phyloP scores from a whole-genome alignment of 2,329 filamentous ascomycete species.

The Cladosporium sp. region DNA sequence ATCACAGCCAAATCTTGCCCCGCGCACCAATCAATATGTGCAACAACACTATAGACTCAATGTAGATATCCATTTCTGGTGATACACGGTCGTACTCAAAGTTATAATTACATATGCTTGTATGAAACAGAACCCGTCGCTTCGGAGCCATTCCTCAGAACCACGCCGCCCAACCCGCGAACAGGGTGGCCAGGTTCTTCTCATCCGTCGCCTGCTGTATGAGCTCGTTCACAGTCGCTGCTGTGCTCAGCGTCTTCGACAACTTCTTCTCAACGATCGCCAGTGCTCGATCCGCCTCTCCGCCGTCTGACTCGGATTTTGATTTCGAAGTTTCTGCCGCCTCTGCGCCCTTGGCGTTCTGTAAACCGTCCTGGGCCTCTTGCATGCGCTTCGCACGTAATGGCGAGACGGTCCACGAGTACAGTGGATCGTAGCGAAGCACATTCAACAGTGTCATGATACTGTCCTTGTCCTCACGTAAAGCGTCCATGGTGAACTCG shows the following conservation, averaged over 20 bases:
- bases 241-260: constrained; percentile 86
- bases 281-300: constrained; percentile 85
- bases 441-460: constrained; percentile 99
- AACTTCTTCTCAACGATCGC: constrained; percentile 95
- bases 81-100: too few relatives aligned
- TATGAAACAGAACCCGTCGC: too few relatives aligned
- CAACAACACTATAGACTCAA: too few relatives aligned
- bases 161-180: constrained; percentile 39
- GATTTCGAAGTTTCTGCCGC: constrained; percentile 30
- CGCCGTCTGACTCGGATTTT: constrained; percentile 50
- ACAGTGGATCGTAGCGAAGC: constrained; percentile 92
- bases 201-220: constrained; percentile 96
- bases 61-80: too few relatives aligned
- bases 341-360: constrained; percentile 37
- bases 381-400: constrained; percentile 61
- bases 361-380: constrained; percentile 49
- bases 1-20: too few relatives aligned
- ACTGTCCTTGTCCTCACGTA: constrained; percentile 90
- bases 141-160: neutral
- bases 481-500: constrained; percentile 90
- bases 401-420: constrained; percentile 86
- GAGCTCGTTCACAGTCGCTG: constrained; percentile 90
- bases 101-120: too few relatives aligned
- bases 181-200: constrained; percentile 83
- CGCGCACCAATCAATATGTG: too few relatives aligned